Base-by-base conservation (phyloP, 2,329 filamentous ascomycete genomes). In the Penicillium sp. region DNA sequence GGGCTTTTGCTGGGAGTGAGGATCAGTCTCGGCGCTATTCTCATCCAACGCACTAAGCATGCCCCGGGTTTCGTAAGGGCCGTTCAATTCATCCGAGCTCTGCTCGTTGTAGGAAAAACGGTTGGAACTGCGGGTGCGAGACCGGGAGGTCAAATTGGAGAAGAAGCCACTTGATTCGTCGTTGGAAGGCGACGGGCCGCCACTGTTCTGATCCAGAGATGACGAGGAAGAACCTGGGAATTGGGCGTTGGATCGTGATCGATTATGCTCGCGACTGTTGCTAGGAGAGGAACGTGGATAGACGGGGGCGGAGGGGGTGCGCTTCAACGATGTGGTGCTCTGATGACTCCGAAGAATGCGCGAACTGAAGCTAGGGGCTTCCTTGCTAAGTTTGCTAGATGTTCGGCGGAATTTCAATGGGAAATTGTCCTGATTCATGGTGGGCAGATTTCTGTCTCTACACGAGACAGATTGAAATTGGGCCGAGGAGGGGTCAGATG, bases 271-370 rank as follows among this genome's bases (percentile, higher is more conserved):
- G 65, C 71, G 70, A 66, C 68, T 72, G 55, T 68, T 67, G 60
- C 67, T 70, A 50, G 69, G 68, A 56, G 74, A 75, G 45, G 74
- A 77, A 46, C 76, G 76, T 31, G 76, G 76, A 56, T 76, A 76
- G 34, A 76, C 72, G 27, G 76, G 76, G 25, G 77, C 77, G 53
- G 78, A 79, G 33, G 78, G 78, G 63, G 79, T 76, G 64, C 78
- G 72, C 63, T 76, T 78, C 55, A 80, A 71, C 50, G 75, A 75
- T 44, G 71, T 72, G 61, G 70, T 72, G 64, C 75, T 78, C 60
- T 76, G 72, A 60, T 76, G 76, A 63, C 72, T 77, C 56, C 73
- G 74, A 60, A 78, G 71, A 59, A 75, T 71, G 58, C 72, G 70
- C 54, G 72, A 73, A 62, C 67, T 68, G 59, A 75, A 73, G 59